Evolutionary conservation across 371 early-diverging fungal genomes (phyloP).

Genomic region (Capillidium rhysosporum): DNA sequence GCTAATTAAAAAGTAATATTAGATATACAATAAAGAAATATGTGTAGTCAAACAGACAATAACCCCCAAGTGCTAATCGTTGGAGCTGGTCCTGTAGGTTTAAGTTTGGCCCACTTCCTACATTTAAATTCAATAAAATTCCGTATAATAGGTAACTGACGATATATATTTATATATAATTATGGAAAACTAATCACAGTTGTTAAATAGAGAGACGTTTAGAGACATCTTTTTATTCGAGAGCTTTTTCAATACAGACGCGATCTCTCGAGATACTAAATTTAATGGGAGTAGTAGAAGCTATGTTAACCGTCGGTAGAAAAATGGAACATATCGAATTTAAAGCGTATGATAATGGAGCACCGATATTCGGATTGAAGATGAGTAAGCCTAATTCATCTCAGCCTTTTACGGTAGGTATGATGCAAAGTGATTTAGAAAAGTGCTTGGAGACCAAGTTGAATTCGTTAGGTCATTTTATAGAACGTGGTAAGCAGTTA

Average conservation of each 20-base stretch:
- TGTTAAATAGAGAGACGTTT: background rate
- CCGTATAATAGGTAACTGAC: background rate
- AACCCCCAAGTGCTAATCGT: conserved; percentile 10
- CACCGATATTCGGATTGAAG: background rate
- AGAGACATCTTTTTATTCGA: background rate
- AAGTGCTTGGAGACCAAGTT: conserved; percentile 2
- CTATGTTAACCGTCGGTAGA: background rate
- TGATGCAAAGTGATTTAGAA: background rate
- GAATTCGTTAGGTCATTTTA: background rate
- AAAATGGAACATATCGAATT: background rate
- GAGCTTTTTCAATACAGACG: background rate
- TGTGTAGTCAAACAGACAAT: conserved; percentile 8
- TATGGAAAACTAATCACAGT: background rate
- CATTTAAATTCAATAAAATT: background rate
- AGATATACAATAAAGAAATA: too few species aligned
- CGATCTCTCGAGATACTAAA: background rate
- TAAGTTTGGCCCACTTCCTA: conserved; percentile 11
- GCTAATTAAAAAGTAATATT: too few species aligned
- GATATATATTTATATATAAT: background rate
- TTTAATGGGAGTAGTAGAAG: background rate
- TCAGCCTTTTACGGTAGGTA: background rate
- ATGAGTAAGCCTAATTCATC: conserved; percentile 1
- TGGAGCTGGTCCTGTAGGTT: conserved; percentile 14
- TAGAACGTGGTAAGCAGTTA: conserved; percentile 4
- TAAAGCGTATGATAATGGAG: background rate